Evolutionary conservation across 208 protist species (phyloP), one percentile per base, ranked within the genome.

Genomic region (Leishmania amazonensis): DNA sequence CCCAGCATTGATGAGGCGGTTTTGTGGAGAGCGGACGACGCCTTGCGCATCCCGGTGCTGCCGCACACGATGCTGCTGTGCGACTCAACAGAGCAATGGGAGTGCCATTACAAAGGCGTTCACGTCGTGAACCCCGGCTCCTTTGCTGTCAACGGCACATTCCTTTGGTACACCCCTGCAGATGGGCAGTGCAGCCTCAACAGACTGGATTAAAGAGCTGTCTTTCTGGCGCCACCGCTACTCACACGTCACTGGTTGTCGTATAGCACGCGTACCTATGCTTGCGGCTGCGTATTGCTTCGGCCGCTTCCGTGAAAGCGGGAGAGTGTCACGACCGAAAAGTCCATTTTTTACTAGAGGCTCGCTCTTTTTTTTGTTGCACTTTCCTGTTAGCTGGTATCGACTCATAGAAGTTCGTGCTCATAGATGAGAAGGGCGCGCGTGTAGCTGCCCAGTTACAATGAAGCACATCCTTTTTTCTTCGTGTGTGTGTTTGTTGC

Each of bases 151-250:
- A 90, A 71, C 70, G 76, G 86, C 31, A 96, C 93, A 13, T 98
- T 98, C 86, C 74, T 98, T 62, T 98, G 95, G 94, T 97, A 98
- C 83, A 98, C 95, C 1, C 95, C 92, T 68, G 79, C 89, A 8
- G 95, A 98, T 81, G 91, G 91, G 42, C 93, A 96, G 83, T 96
- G 92, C 76, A 92, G 87, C 75, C 86, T 98, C 11, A 98, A 87
- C 83, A 94, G 83, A 51, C 74, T 97, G 17, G 90, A 95, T 28
- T 87, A 68, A 68, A 60, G 78, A 57, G 40, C 42, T 77, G 3
- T 51, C 31, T 40, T 51, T 15, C 21, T 35, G 70, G 57, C 72
- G 38, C 1, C 51, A n/a, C 76, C 21, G 19, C 76, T 53, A 67
- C 35, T 64, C 47, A 79, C 35, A 35, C 21, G 38, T 68, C 6